These are phyloP conservation scores for Ophidiomyces ophidiicola DNA, from an alignment of 2,329 filamentous ascomycete genomes.

Conservation along the genomic window DNA sequence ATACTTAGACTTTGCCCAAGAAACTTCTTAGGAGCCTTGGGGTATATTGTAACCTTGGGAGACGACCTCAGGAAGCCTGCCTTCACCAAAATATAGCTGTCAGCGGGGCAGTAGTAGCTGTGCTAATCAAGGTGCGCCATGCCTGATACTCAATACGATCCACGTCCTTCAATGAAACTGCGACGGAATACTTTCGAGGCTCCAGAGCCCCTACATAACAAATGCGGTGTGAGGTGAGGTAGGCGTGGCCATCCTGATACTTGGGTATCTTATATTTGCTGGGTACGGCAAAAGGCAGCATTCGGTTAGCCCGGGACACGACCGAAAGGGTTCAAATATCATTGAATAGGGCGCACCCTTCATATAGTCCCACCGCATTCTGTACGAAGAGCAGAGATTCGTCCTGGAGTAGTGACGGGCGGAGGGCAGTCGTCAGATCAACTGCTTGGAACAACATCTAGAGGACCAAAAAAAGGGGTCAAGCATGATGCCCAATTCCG, in stretches of 20 bases:
- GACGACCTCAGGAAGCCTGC: constrained; percentile 92
- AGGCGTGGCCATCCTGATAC: constrained; percentile 91
- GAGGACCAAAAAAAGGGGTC: constrained; percentile 30
- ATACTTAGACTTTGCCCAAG: constrained; percentile 43
- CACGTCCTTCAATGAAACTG: constrained; percentile 78
- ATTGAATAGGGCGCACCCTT: constrained; percentile 57
- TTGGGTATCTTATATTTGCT: constrained; percentile 92
- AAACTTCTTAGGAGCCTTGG: constrained; percentile 61
- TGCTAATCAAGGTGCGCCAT: constrained; percentile 21
- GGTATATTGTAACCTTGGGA: constrained; percentile 76
- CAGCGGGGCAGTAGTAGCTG: not conserved
- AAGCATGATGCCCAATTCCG: constrained; percentile 9
- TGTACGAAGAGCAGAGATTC: constrained; percentile 93
- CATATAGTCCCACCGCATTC: constrained; percentile 92
- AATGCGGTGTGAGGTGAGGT: constrained; percentile 85
- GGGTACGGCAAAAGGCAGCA: constrained; percentile 11
- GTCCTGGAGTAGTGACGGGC: constrained; percentile 82
- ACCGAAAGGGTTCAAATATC: not conserved
- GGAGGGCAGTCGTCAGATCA: constrained; percentile 89
- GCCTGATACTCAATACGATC: constrained; percentile 85
- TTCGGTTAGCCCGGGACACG: constrained; percentile 10
- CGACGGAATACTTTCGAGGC: constrained; percentile 70
- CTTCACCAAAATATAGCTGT: constrained; percentile 35
- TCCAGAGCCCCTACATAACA: constrained; percentile 90
- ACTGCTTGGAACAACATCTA: constrained; percentile 96